phyloP scores from a whole-genome alignment of 2,329 filamentous ascomycete genomes.

The Fusarium solani-melongenae region DNA sequence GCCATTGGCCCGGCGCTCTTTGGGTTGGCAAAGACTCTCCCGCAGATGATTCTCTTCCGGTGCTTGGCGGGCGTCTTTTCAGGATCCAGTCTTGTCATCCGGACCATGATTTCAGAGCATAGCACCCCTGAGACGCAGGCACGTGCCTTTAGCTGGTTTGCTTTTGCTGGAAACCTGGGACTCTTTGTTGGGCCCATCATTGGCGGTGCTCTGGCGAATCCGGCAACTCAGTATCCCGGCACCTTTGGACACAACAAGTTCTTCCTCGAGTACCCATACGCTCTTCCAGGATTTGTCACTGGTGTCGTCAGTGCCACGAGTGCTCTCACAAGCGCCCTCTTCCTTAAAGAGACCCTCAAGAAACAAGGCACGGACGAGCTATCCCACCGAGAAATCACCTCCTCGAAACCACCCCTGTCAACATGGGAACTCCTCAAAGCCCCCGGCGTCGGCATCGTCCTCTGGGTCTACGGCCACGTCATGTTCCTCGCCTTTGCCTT shows the following conservation, averaged over 20 bases:
- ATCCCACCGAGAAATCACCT: neutral
- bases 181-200: constrained; percentile 78
- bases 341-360: constrained; percentile 71
- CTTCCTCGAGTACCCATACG: constrained; percentile 64
- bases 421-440: constrained; percentile 62
- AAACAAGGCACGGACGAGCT: constrained; percentile 25
- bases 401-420: constrained; percentile 23
- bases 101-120: constrained; percentile 81
- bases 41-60: constrained; percentile 79
- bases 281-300: constrained; percentile 64
- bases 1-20: constrained; percentile 71
- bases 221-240: constrained; percentile 70
- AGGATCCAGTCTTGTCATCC: constrained; percentile 78
- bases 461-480: constrained; percentile 73
- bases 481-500: constrained; percentile 78
- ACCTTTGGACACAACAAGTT: constrained; percentile 60
- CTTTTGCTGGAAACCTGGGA: constrained; percentile 79
- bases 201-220: constrained; percentile 76
- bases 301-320: constrained; percentile 66
- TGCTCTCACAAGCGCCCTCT: constrained; percentile 63
- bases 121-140: constrained; percentile 78
- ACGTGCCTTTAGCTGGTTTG: constrained; percentile 79
- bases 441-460: constrained; percentile 73
- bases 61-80: constrained; percentile 79
- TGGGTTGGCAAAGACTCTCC: constrained; percentile 72